These are phyloP conservation scores for Penicillium longicatenatum DNA, from an alignment of 495 filamentous ascomycete genomes.

Conservation along the genomic window DNA sequence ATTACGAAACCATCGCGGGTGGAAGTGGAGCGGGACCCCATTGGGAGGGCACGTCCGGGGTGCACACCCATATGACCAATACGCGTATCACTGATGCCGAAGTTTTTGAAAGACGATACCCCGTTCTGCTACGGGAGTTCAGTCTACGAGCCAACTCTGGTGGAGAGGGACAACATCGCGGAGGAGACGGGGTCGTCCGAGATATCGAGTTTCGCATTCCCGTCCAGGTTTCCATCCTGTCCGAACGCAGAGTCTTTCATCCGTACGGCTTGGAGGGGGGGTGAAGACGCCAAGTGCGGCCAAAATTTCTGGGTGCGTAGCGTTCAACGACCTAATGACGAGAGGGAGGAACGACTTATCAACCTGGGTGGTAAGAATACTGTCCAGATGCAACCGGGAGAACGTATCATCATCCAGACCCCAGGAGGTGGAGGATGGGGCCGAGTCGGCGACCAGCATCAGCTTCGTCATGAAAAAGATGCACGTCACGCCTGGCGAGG, in stretches of 20 bases:
- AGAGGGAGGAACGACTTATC: slow-evolving; percentile 61
- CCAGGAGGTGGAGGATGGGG: slow-evolving; percentile 53
- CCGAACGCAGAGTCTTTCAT: slow-evolving; percentile 78
- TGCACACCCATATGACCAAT: slow-evolving; percentile 96
- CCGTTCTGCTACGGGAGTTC: slow-evolving; percentile 82
- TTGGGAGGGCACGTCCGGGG: slow-evolving; percentile 85
- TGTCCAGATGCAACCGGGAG: slow-evolving; percentile 76
- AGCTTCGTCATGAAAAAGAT: slow-evolving; percentile 23
- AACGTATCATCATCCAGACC: slow-evolving; percentile 69
- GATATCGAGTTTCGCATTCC: slow-evolving; percentile 47
- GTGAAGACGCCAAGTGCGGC: slow-evolving; percentile 61
- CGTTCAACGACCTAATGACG: slow-evolving; percentile 19
- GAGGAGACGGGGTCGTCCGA: slow-evolving; percentile 42
- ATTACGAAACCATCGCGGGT: slow-evolving; percentile 92
- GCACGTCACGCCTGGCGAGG: slow-evolving; percentile 32
- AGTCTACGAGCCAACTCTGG: slow-evolving; percentile 72
- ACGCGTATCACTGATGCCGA: slow-evolving; percentile 93
- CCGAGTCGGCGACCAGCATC: slow-evolving; percentile 11
- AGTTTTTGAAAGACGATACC: slow-evolving; percentile 86
- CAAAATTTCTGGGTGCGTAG: slow-evolving; percentile 56
- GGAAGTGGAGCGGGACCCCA: slow-evolving; percentile 79
- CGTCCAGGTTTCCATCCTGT: slow-evolving; percentile 83
- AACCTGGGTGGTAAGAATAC: slow-evolving; percentile 88
- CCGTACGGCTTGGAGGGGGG: slow-evolving; percentile 88
- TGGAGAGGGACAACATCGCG: slow-evolving; percentile 36